Conservation (phyloP, 129 eudicot genomes). For the Pseudognaphalium luteoalbum region DNA sequence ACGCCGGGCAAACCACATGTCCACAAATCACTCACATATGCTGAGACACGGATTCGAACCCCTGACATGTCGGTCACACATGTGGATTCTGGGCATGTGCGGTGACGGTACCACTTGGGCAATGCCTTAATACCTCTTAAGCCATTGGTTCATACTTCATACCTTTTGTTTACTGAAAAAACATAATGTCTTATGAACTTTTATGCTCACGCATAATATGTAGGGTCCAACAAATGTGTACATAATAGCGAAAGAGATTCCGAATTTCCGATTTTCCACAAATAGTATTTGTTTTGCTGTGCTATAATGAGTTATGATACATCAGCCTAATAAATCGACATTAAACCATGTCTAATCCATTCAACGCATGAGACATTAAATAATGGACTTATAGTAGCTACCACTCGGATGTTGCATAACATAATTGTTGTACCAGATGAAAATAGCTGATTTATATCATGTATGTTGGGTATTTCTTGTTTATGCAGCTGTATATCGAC, state of each 20-base stretch:
- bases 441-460: not conserved
- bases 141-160: conserved; percentile 1
- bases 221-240: not conserved
- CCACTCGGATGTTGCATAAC: not conserved
- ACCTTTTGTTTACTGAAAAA: not conserved
- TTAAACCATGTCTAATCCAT: too few species aligned
- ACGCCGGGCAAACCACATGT: too few species aligned
- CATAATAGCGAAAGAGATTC: conserved; percentile 3
- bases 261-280: not conserved
- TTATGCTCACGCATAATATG: not conserved
- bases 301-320: not conserved
- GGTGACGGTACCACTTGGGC: too few species aligned
- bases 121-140: not conserved
- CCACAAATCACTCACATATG: too few species aligned
- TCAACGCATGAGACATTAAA: too few species aligned
- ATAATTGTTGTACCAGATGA: not conserved
- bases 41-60: too few species aligned
- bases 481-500: conserved; percentile 3
- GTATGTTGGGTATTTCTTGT: conserved; percentile 1
- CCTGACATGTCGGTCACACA: too few species aligned
- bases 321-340: not conserved
- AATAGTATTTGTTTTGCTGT: not conserved
- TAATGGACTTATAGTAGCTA: conserved; percentile 3
- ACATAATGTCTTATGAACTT: not conserved
- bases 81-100: too few species aligned